phyloP scores from a whole-genome alignment of 2,329 filamentous ascomycete species.

The Ophiostoma perfectum region DNA sequence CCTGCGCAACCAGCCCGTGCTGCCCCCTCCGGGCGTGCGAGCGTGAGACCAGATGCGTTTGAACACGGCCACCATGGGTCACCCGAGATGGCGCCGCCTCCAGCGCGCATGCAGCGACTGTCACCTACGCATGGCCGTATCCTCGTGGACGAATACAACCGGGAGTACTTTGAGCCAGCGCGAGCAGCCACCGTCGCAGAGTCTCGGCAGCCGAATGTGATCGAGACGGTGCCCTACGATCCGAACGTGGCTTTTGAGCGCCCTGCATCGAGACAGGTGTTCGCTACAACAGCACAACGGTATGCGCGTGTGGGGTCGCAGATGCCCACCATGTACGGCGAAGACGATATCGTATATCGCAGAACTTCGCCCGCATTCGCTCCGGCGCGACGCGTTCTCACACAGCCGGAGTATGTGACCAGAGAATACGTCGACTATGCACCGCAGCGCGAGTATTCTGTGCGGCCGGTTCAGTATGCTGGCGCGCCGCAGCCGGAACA shows the following conservation, averaged over 20 bases:
- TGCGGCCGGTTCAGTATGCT: slow-evolving; percentile 37
- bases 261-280: slow-evolving; percentile 28
- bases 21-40: slow-evolving; percentile 38
- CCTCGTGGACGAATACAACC: slow-evolving; percentile 75
- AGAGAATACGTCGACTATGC: slow-evolving; percentile 46
- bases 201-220: slow-evolving; percentile 21
- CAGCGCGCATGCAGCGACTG: slow-evolving; percentile 43
- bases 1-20: background rate
- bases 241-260: slow-evolving; percentile 56
- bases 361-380: slow-evolving; percentile 44
- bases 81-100: slow-evolving; percentile 38
- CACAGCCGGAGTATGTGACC: slow-evolving; percentile 53
- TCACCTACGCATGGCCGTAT: slow-evolving; percentile 51
- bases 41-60: slow-evolving; percentile 42
- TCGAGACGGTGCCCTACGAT: slow-evolving; percentile 21
- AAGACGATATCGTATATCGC: slow-evolving; percentile 47
- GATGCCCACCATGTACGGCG: slow-evolving; percentile 46
- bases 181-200: background rate
- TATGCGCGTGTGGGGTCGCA: slow-evolving; percentile 46
- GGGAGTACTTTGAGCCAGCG: slow-evolving; percentile 63
- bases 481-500: background rate
- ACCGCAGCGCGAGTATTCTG: slow-evolving; percentile 54
- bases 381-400: slow-evolving; percentile 51
- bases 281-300: background rate
- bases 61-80: background rate